Conservation (phyloP, 2,329 filamentous ascomycete genomes). For the Plenodomus lindquistii region DNA sequence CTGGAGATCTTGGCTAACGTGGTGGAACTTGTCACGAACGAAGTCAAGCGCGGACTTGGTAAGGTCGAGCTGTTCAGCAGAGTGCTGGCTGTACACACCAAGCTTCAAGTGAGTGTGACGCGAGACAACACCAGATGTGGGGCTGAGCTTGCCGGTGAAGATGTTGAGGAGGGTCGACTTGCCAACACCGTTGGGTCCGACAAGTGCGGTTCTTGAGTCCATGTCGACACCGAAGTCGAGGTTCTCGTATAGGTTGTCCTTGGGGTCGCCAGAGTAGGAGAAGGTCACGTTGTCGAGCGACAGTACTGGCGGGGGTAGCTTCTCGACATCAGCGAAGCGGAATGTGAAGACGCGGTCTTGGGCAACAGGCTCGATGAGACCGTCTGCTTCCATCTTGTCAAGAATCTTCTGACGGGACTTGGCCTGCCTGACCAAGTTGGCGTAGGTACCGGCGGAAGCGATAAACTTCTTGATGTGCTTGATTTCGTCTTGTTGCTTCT, state of each 20-base stretch:
- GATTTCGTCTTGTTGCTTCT: slow-evolving; percentile 99
- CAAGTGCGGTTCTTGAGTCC: slow-evolving; percentile 95
- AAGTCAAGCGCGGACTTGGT: slow-evolving; percentile 98
- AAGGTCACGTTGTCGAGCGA: slow-evolving; percentile 98
- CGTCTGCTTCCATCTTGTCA: slow-evolving; percentile 99
- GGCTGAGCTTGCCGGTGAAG: slow-evolving; percentile 93
- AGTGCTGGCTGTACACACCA: slow-evolving; percentile 97
- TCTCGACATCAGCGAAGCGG: slow-evolving; percentile 97
- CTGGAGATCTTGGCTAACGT: slow-evolving; percentile 95
- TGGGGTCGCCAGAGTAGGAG: slow-evolving; percentile 87
- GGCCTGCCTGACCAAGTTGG: slow-evolving; percentile 97
- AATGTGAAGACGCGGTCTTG: slow-evolving; percentile 92
- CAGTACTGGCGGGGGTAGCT: slow-evolving; percentile 95
- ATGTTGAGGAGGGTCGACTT: slow-evolving; percentile 95
- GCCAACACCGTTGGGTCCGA: slow-evolving; percentile 98
- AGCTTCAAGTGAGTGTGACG: slow-evolving; percentile 98
- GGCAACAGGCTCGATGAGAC: slow-evolving; percentile 90
- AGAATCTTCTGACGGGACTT: slow-evolving; percentile 99
- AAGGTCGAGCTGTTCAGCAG: slow-evolving; percentile 94
- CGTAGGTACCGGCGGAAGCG: slow-evolving; percentile 98
- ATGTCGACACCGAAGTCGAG: slow-evolving; percentile 99
- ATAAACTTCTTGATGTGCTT: slow-evolving; percentile 99
- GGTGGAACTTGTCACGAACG: slow-evolving; percentile 89
- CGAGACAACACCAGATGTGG: slow-evolving; percentile 78
- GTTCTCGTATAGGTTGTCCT: slow-evolving; percentile 94